Percentiles rank a stretch among this genome's conserved stretches.
phyloP scores from a whole-genome alignment of 1,139 yeast species.

The Suhomyces panamericanus region DNA sequence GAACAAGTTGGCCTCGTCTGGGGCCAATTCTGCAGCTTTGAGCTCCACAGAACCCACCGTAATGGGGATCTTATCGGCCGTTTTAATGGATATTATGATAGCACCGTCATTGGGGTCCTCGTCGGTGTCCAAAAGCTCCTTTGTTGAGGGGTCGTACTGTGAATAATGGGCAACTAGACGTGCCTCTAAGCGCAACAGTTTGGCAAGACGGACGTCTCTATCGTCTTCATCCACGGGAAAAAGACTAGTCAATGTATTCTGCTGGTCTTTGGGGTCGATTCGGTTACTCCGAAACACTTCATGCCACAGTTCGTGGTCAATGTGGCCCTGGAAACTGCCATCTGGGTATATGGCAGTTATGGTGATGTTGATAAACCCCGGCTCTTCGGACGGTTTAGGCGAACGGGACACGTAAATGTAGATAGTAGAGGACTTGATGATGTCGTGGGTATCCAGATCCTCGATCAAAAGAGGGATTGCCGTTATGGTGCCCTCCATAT shows the following conservation, averaged over 20 bases:
- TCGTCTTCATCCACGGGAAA: conserved; percentile 12
- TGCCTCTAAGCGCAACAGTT: conserved; percentile 4
- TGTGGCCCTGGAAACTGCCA: conserved; percentile 18
- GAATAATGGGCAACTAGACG: conserved; percentile 5
- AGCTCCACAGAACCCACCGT: conserved; percentile 27
- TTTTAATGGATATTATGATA: conserved; percentile 24
- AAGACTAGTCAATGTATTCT: conserved; percentile 3
- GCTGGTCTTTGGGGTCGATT: conserved; percentile 2
- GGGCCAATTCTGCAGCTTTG: conserved; percentile 17
- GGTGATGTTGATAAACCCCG: conserved; percentile 16
- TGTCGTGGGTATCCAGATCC: conserved; percentile 17
- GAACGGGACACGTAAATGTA: conserved; percentile 14
- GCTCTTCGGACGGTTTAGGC: conserved; percentile 8
- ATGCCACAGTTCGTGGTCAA: conserved; percentile 7
- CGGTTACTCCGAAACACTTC: conserved; percentile 7
- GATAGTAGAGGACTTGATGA: conserved; percentile 20
- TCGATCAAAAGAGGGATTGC: conserved; percentile 26
- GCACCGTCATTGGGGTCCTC: conserved; percentile 18
- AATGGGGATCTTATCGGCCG: conserved; percentile 24
- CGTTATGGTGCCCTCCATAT: conserved; percentile 16
- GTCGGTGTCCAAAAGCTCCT: conserved; percentile 19
- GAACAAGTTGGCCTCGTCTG: conserved; percentile 23
- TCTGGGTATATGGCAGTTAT: conserved; percentile 23
- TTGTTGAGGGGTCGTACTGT: conserved; percentile 19
- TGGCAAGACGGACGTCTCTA: background rate